Conservation (phyloP, 2,329 filamentous ascomycete species). For the Calonectria naviculata region DNA sequence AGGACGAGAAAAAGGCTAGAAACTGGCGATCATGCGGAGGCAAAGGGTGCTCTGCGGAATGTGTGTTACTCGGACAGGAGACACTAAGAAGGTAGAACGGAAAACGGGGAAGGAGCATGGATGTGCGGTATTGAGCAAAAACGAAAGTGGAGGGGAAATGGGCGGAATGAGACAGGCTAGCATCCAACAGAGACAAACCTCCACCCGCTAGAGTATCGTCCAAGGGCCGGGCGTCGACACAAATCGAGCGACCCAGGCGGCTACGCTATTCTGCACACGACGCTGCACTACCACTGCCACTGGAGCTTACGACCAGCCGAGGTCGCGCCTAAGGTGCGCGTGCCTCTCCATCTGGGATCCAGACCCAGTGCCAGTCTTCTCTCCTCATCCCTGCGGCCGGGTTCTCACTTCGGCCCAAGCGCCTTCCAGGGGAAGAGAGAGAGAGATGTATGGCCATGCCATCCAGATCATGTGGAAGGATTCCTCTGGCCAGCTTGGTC, state of each 20-base stretch:
- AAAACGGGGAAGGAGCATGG: slow-evolving; percentile 17
- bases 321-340: background rate
- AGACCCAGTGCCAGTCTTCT: background rate
- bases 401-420: background rate
- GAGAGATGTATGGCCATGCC: background rate
- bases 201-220: background rate
- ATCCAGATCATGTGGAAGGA: background rate
- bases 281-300: slow-evolving; percentile 12
- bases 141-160: slow-evolving; percentile 3
- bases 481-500: background rate
- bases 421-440: background rate
- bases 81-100: background rate
- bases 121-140: slow-evolving; percentile 5
- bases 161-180: slow-evolving; percentile 1
- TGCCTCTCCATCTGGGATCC: slow-evolving; percentile 14
- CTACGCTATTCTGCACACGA: slow-evolving; percentile 20
- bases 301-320: slow-evolving; percentile 4
- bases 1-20: slow-evolving; percentile 21
- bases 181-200: slow-evolving; percentile 6
- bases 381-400: background rate
- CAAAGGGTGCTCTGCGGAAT: slow-evolving; percentile 2
- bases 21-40: background rate
- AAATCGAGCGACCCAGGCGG: slow-evolving; percentile 21
- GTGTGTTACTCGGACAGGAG: slow-evolving; percentile 6
- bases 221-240: slow-evolving; percentile 19